Base-by-base conservation (phyloP, 805 yeast species). In the Priceomyces medius region DNA sequence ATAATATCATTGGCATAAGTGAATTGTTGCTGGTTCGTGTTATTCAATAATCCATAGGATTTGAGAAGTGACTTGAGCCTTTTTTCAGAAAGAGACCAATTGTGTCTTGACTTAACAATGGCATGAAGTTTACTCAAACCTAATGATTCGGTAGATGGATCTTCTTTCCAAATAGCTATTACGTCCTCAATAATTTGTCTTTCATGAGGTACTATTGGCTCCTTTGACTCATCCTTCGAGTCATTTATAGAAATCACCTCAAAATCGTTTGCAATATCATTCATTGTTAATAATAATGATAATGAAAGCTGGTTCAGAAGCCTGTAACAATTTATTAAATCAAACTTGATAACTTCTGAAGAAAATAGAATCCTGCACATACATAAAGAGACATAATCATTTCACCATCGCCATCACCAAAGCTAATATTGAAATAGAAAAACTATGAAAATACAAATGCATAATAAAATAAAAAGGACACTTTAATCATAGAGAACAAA, bases 151-250 rank as follows among this genome's bases (percentile, higher is more conserved):
- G 80, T 74, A 2, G 71, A 61, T 1, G 87, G 81, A 50, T 84
- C 88, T 39, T 73, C 71, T 48, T 78, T 80, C 91, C 93, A 85
- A 7, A 83, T 58, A 4, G 69, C 64, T 31, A 83, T 74, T n/a
- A 84, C 79, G 26, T 73, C 76, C 40, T 77, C 80, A 23, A 81
- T 77, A 8, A 83, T 66, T 56, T 80, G 79, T 32, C 83, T 64
- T 37, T 75, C 79, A 40, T 73, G 74, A 3, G 88, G 88, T n/a
- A 65, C 64, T 3, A 65, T 37, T 1, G 61, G 59, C n/a, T 51
- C 56, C 3, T 47, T 45, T 8, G 47, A 42, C 10, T 45, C 49
- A 7, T 48, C 49, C 16, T 44, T 40, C 7, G 51, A 46, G 40
- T 69, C 74, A 42, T 69, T 69, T 24, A 69, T 67, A 12, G 61